phyloP scores from a whole-genome alignment of 169 alveolate genomes.

The Cystoisospora suis region DNA sequence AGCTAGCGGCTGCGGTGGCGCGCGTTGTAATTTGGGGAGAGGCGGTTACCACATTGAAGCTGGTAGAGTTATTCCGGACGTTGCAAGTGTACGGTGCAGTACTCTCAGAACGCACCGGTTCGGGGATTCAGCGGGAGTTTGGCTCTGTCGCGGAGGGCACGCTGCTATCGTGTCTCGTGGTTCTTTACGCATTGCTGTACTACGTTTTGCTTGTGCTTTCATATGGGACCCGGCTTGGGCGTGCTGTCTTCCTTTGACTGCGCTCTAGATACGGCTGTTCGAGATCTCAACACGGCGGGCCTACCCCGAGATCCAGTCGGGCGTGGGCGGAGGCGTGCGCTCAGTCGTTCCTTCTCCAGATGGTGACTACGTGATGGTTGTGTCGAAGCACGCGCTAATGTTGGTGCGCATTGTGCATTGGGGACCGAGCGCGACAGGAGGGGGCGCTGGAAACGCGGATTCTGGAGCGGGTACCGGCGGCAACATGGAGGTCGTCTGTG shows the following conservation, averaged over 20 bases:
- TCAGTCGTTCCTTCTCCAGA: conserved; percentile 74
- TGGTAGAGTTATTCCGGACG: no score
- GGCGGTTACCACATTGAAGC: no score
- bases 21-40: no score
- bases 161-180: no score
- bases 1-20: no score
- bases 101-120: no score
- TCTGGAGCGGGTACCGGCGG: conserved; percentile 7
- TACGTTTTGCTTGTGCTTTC: not conserved
- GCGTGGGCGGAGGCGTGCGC: conserved; percentile 58
- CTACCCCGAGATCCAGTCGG: conserved; percentile 37
- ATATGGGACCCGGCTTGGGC: not conserved
- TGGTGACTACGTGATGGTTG: conserved; percentile 67
- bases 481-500: conserved; percentile 66
- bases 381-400: conserved; percentile 69
- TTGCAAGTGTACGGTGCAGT: no score
- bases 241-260: not conserved
- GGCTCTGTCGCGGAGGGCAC: no score
- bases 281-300: conserved; percentile 58
- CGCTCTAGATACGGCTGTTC: conserved; percentile 44
- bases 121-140: no score
- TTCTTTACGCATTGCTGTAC: not conserved
- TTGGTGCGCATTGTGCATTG: conserved; percentile 51
- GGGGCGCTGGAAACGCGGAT: not conserved
- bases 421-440: no score